Conservation (phyloP, 1,139 yeast species). For the Yamadazyma conglobata region DNA sequence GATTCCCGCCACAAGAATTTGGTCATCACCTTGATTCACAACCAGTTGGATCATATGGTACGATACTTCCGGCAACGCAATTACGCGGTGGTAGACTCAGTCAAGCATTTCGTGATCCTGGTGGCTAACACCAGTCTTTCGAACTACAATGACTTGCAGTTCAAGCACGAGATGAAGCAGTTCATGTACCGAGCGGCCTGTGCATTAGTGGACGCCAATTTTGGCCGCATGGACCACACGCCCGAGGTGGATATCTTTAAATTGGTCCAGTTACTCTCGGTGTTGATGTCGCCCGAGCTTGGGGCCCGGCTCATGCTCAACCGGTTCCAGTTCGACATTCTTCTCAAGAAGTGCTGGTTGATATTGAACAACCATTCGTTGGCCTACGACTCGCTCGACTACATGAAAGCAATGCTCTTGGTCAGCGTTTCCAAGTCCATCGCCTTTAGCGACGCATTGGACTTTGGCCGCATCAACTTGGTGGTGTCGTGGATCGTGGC, state of each 20-base stretch:
- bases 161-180: slow-evolving; percentile 4
- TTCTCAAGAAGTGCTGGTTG: slow-evolving; percentile 35
- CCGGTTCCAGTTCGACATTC: slow-evolving; percentile 28
- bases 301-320: slow-evolving; percentile 28
- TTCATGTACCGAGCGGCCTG: not conserved
- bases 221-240: not conserved
- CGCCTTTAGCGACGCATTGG: slow-evolving; percentile 22
- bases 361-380: slow-evolving; percentile 16
- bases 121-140: slow-evolving; percentile 6
- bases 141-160: slow-evolving; percentile 3
- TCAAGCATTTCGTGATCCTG: slow-evolving; percentile 7
- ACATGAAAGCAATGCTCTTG: slow-evolving; percentile 29
- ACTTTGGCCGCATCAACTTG: slow-evolving; percentile 28
- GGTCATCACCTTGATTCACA: slow-evolving; percentile 5
- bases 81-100: slow-evolving; percentile 1
- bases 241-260: slow-evolving; percentile 1
- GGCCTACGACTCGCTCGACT: slow-evolving; percentile 1
- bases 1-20: not conserved
- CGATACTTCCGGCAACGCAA: slow-evolving; percentile 1
- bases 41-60: slow-evolving; percentile 4
- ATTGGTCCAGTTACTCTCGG: slow-evolving; percentile 30
- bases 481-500: slow-evolving; percentile 31
- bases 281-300: slow-evolving; percentile 37
- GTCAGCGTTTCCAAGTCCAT: slow-evolving; percentile 30
- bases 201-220: not conserved